A percentile compares a stretch with the other conserved stretches of the same genome.
Conservation (phyloP, 2,329 filamentous ascomycete genomes). For the Exophiala spinifera region DNA sequence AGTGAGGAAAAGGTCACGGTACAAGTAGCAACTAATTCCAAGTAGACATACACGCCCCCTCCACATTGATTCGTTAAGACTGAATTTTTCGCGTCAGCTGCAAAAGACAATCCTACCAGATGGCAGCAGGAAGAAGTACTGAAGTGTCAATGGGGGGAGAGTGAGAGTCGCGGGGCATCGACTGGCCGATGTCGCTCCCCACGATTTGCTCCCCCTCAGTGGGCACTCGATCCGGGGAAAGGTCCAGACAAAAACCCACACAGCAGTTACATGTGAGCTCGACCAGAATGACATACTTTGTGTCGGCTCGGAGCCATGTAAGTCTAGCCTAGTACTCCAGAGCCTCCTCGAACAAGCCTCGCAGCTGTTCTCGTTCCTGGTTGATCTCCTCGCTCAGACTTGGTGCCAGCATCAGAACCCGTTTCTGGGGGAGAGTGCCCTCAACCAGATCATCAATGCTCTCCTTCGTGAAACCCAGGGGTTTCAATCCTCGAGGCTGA, state of each 20-base stretch:
- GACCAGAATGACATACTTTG: too few relatives aligned
- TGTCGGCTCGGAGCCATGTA: too few relatives aligned
- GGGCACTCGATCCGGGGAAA: neutral
- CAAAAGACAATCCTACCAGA: constrained; percentile 10
- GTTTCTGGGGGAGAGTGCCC: constrained; percentile 86
- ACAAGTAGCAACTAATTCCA: too few relatives aligned
- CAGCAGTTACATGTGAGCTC: too few relatives aligned
- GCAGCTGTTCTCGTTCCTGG: constrained; percentile 69
- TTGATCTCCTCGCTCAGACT: constrained; percentile 68
- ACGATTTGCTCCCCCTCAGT: neutral
- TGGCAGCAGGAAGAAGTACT: neutral
- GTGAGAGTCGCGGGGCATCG: neutral
- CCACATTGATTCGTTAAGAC: neutral
- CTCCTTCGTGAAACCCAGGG: constrained; percentile 70
- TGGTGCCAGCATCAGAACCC: constrained; percentile 89
- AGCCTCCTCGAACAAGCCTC: constrained; percentile 63
- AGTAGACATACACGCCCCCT: too few relatives aligned
- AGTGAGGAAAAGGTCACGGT: too few relatives aligned
- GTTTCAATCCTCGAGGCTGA: constrained; percentile 82
- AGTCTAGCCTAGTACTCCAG: constrained; percentile 48
- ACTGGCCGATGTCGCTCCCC: neutral
- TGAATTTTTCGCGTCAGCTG: neutral
- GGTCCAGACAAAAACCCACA: too few relatives aligned
- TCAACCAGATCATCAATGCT: constrained; percentile 85
- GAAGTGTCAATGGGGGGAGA: too few relatives aligned